Base-by-base conservation (phyloP, 1,284 basidiomycete genomes). In the Psilocybe mexicana region DNA sequence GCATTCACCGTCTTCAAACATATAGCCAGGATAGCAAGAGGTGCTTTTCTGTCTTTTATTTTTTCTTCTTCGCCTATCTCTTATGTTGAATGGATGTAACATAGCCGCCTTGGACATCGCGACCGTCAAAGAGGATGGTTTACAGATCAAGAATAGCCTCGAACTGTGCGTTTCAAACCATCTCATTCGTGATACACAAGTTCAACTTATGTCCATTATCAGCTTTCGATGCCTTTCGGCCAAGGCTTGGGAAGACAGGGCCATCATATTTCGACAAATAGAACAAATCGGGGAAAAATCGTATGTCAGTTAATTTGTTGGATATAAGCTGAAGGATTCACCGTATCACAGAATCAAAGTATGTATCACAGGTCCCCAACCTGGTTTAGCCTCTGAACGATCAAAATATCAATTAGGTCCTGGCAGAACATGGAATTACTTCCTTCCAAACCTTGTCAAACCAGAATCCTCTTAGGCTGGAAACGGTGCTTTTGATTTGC, bases 221-320 rank as follows among this genome's bases (percentile, higher is more conserved):
- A 93, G 91, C 45, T 70, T 87, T 46, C 82, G 90, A 33, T 89
- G 87, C 65, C 70, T 94, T 43, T 82, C 77, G 56, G 90, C 90
- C 10, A 93, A 87, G 66, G 86, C 90, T 48, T 94, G 92, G 92
- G 92, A 94, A 65, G 90, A 92, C 66, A 78, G 91, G 38, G 88
- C 92, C 11, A 76, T 86, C 23, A 88, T 93, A 12, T 76, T 94
- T 56, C 82, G 87, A 51, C 92, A 94, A 67, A 80, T 94, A 48
- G 87, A 91, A 46, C 83, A 87, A 24, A 87, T 94, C 49, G 92
- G 92, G 43, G 91, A 93, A 67, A 93, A 92, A 81, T 92, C 90
- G 90, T 92, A 58, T 69, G 86, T 73, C 23, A 4, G 24, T 58
- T 44, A 43, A 48, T 44, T 43, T 56, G 18, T 52, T n/a, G 26